These are phyloP conservation scores for Phytophthora europaea DNA, from an alignment of 352 stramenopile species.

Conservation along the genomic window DNA sequence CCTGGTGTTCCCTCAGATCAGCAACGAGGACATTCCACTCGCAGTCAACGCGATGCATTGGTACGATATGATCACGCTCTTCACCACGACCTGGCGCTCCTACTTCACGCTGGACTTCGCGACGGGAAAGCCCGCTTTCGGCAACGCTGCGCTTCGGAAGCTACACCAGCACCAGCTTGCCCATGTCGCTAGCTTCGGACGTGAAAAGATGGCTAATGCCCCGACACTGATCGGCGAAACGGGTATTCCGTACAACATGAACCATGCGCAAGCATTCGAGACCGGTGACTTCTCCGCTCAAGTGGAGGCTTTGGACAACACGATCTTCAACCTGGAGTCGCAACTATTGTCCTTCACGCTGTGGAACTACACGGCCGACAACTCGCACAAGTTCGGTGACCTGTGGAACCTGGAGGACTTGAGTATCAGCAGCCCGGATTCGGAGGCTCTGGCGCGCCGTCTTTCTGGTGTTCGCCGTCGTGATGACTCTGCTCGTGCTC, in stretches of 20 bases:
- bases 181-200: constrained; percentile 58
- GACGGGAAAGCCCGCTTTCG: constrained; percentile 69
- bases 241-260: constrained; percentile 70
- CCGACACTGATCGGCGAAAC: constrained; percentile 74
- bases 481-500: constrained; percentile 48
- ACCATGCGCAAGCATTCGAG: constrained; percentile 48
- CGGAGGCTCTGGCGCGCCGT: constrained; percentile 24
- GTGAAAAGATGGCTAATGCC: constrained; percentile 46
- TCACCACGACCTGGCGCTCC: constrained; percentile 70
- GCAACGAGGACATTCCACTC: constrained; percentile 50
- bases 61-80: constrained; percentile 91
- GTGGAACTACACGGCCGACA: constrained; percentile 89
- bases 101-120: constrained; percentile 78
- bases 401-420: constrained; percentile 88
- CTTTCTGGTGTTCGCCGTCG: constrained; percentile 42
- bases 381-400: constrained; percentile 78
- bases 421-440: constrained; percentile 74
- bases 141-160: constrained; percentile 53
- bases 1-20: constrained; percentile 71
- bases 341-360: constrained; percentile 83
- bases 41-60: constrained; percentile 88
- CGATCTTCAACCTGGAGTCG: constrained; percentile 63
- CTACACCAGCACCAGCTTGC: constrained; percentile 67
- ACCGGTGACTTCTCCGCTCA: constrained; percentile 58
- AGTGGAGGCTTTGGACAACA: constrained; percentile 67